Evolutionary conservation across 192 early-diverging fungal genomes (phyloP), one percentile per base, ranked within the genome.

Genomic region (Backusella sp.): DNA sequence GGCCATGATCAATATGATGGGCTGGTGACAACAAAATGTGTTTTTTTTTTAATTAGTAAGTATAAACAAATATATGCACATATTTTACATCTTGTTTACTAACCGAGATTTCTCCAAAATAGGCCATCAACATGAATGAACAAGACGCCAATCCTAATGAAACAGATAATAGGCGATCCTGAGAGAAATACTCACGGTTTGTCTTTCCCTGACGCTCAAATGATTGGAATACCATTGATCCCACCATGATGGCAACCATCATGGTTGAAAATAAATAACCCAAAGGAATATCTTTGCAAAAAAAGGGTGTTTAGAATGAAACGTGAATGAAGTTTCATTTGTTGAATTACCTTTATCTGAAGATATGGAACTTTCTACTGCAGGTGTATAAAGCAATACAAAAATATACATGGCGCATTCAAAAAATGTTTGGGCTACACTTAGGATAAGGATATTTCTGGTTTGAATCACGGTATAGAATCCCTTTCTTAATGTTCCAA

Each of bases 341-440:
- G 7, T 56, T 56, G 7, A 42, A 28, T 34, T 79, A 75, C 73
- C 68, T 41, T 72, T 56, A 26, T 67, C 21, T 52, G 46, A 28
- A 32, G 56, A 11, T 23, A 62, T 28, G 9, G 73, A 73, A 34
- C 70, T 77, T 76, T 89, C 89, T 26, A 91, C 66, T 3, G 86
- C 84, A 26, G 90, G 90, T 6, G 83, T 89, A 75, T 86, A 91
- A 6, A 91, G 76, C 6, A 91, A 68, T 28, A 91, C 90, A 76
- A 91, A 91, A 3, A 85, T 84, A 75, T 91, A 91, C 90, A 91
- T 91, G 66, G 86, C 86, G 66, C 83, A 84, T 73, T 91, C 90
- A 78, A 89, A 91, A 15, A 90, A 80, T 1, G 88, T 86, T 74
- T 91, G 90, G 0, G 87, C 88, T n/a, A 83, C 67, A 32, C 90